Base-by-base conservation (phyloP, 208 protist genomes). In the Angomonas ambiguus region DNA sequence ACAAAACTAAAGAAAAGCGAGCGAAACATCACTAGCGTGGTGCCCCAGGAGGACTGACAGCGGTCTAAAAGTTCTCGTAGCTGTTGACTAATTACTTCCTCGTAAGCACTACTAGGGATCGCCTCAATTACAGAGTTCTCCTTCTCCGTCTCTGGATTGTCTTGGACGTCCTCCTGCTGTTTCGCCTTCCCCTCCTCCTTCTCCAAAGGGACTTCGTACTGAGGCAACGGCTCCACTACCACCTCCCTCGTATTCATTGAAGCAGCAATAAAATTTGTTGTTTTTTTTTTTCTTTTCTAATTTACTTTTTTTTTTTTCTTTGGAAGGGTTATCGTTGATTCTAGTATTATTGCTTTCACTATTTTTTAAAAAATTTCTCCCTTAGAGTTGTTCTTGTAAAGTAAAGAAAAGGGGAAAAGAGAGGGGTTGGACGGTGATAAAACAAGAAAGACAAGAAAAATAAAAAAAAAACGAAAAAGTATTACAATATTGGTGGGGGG, bases 81-180 rank as follows among this genome's bases (percentile, higher is more conserved):
- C 70, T 85, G 71, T 6, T 65, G 35, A 31, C 82, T 79, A 71
- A 92, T 81, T 4, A 71, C 72, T 5, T 77, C 69, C 68, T 95
- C 89, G 65, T 86, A 88, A 22, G 72, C 59, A 70, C 83, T 88
- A 70, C 83, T 90, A 0, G 82, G 80, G 16, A 79, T 80, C 59
- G 61, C 71, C 2, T 74, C 74, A 20, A 66, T 71, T 2, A 70
- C 65, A 2, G 33, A 57, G 11, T 24, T 24, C 0, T 20, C 25
- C 24, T 34, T 24, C 60, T 8, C 42, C 0, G 20, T 25, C 1
- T 25, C 18, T 51, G n/a, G n/a, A 27, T 27, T 56, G 49, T 28
- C 49, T n/a, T n/a, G n/a, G n/a, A n/a, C n/a, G n/a, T n/a, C n/a
- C n/a, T n/a, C n/a, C n/a, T n/a, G n/a, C n/a, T n/a, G n/a, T n/a